A percentile compares a stretch with the other conserved stretches of the same genome.
phyloP scores from a whole-genome alignment of 1,139 yeast genomes.

The Blastobotrys serpentis region DNA sequence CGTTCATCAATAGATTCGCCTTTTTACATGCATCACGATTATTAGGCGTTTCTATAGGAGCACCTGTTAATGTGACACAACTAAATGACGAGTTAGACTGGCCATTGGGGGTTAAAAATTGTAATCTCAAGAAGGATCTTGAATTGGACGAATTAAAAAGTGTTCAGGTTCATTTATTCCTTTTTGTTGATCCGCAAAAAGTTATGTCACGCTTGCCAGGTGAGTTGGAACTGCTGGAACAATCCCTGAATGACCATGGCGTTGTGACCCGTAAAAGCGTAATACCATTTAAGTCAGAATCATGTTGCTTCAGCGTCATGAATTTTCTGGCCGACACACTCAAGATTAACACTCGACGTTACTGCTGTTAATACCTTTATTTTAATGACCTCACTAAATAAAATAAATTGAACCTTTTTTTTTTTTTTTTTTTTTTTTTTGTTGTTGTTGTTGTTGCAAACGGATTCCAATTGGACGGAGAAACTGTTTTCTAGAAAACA shows the following conservation, averaged over 20 bases:
- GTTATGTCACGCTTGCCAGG: not conserved
- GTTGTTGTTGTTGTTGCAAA: too few species aligned
- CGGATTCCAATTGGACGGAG: too few species aligned
- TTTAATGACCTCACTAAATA: too few species aligned
- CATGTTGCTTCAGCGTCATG: not conserved
- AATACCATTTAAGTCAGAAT: not conserved
- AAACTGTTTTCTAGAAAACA: too few species aligned
- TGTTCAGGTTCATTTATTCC: constrained; percentile 8
- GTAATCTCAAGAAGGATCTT: constrained; percentile 2
- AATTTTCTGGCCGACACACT: constrained; percentile 6
- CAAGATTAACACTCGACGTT: constrained; percentile 5
- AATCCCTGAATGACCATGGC: constrained; percentile 10
- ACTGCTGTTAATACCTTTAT: too few species aligned
- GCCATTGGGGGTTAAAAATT: constrained; percentile 10
- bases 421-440: too few species aligned
- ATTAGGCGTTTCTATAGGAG: constrained; percentile 2
- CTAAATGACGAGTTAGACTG: constrained; percentile 8
- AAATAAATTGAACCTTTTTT: not conserved
- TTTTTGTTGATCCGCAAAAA: not conserved
- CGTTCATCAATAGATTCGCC: constrained; percentile 5
- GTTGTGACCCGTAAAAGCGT: constrained; percentile 12
- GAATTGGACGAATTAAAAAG: not conserved
- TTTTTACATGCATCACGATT: constrained; percentile 3
- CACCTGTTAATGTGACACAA: constrained; percentile 7
- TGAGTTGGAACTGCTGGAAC: constrained; percentile 8